A percentile compares a stretch with the other conserved stretches of the same genome.
These are phyloP conservation scores for Aspergillus bertholletiae DNA, from an alignment of 495 filamentous ascomycete genomes.

Conservation along the genomic window DNA sequence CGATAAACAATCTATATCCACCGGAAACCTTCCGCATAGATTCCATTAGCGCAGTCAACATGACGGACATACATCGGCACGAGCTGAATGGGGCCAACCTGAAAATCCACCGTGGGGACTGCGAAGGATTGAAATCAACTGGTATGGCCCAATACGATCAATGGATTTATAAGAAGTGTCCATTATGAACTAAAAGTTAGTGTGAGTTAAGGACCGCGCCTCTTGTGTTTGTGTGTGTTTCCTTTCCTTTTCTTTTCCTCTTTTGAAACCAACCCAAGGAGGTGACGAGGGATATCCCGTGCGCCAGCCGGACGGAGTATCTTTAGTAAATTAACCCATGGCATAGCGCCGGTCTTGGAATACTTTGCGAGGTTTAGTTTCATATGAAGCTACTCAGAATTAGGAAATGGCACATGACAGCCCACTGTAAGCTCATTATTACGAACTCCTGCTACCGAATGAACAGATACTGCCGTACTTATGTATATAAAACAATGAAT, in stretches of 20 bases:
- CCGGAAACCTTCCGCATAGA: too few species aligned
- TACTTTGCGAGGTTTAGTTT: too few species aligned
- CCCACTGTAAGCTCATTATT: too few species aligned
- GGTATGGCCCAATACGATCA: neutral
- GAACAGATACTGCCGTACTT: too few species aligned
- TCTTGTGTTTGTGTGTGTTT: too few species aligned
- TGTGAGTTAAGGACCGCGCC: conserved; percentile 2
- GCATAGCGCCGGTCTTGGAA: neutral
- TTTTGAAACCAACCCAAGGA: neutral
- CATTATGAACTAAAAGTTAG: neutral
- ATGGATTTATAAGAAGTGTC: neutral
- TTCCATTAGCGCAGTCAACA: neutral
- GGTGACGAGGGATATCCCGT: neutral
- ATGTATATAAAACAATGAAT: too few species aligned
- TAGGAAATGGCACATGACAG: neutral
- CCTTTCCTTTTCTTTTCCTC: too few species aligned
- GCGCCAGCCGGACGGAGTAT: neutral
- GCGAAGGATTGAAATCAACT: neutral
- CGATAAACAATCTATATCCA: neutral
- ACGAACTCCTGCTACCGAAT: too few species aligned
- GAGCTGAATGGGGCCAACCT: neutral
- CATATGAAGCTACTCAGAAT: neutral
- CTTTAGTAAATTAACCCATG: neutral
- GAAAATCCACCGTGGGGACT: too few species aligned
- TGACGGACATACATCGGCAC: neutral